Conservation (phyloP, 306 rosid species). For the Castanea sativa region DNA sequence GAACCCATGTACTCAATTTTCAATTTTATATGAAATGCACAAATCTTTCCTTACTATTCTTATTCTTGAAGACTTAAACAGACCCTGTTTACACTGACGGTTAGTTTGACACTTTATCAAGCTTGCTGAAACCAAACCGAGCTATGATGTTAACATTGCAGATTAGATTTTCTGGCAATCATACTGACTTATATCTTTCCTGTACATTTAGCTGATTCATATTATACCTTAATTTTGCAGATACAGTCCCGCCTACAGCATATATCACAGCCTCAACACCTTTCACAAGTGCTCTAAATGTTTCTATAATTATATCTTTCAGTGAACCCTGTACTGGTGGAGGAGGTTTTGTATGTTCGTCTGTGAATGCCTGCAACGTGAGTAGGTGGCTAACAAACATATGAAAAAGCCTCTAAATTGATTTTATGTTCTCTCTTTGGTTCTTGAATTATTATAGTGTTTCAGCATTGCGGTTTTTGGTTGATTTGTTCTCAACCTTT, state of each 20-base stretch:
- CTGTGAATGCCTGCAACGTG: slow-evolving; percentile 86
- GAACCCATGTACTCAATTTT: neutral
- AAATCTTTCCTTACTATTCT: neutral
- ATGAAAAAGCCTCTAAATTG: neutral
- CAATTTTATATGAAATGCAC: neutral
- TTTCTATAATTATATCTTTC: slow-evolving; percentile 77
- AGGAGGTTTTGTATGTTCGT: slow-evolving; percentile 68
- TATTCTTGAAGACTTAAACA: neutral
- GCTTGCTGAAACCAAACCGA: neutral
- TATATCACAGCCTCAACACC: slow-evolving; percentile 48
- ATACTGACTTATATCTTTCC: neutral
- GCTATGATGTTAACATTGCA: neutral
- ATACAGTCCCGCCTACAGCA: slow-evolving; percentile 88
- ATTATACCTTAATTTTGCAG: slow-evolving; percentile 39
- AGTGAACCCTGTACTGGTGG: slow-evolving; percentile 67
- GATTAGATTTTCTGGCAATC: neutral
- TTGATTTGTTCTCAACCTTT: neutral
- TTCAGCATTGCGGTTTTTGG: neutral
- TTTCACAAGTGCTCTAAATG: slow-evolving; percentile 64
- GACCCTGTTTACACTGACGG: neutral
- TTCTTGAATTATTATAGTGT: neutral
- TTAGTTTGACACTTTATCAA: neutral
- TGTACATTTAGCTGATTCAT: slow-evolving; percentile 5
- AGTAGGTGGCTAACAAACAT: slow-evolving; percentile 42
- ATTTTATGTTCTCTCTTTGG: neutral